Conservation (phyloP, 495 filamentous ascomycete genomes). For the Penicillium herquei region DNA sequence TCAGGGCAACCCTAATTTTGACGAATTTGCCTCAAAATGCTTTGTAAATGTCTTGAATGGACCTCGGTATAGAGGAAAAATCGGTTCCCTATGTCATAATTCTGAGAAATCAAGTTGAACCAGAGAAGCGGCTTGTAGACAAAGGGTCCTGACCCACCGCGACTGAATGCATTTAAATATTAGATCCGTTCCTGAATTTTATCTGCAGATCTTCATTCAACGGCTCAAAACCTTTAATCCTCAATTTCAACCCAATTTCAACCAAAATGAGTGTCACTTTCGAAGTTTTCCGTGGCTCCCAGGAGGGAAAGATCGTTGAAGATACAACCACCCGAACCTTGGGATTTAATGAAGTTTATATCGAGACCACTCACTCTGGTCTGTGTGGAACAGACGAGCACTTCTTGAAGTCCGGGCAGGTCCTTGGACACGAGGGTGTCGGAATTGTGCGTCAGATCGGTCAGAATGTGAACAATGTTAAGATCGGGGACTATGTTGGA, state of each 20-base stretch:
- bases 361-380: conserved; percentile 47
- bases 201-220: background rate
- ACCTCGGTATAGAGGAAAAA: background rate
- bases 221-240: background rate
- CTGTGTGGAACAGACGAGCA: conserved; percentile 46
- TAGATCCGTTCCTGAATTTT: background rate
- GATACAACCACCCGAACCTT: conserved; percentile 29
- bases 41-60: background rate
- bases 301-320: conserved; percentile 29
- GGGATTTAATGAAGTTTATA: conserved; percentile 37
- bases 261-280: conserved; percentile 29
- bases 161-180: background rate
- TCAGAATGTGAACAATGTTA: conserved; percentile 40
- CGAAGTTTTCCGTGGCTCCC: conserved; percentile 32
- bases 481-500: conserved; percentile 55
- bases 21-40: background rate
- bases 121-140: background rate
- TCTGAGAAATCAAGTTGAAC: background rate
- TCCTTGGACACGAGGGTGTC: conserved; percentile 52
- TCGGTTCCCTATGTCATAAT: background rate
- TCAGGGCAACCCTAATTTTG: background rate
- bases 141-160: background rate
- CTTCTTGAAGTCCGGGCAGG: conserved; percentile 23
- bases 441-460: conserved; percentile 56
- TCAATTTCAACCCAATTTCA: background rate